These are phyloP conservation scores for Russula compacta DNA, from an alignment of 768 basidiomycete species.

Conservation along the genomic window DNA sequence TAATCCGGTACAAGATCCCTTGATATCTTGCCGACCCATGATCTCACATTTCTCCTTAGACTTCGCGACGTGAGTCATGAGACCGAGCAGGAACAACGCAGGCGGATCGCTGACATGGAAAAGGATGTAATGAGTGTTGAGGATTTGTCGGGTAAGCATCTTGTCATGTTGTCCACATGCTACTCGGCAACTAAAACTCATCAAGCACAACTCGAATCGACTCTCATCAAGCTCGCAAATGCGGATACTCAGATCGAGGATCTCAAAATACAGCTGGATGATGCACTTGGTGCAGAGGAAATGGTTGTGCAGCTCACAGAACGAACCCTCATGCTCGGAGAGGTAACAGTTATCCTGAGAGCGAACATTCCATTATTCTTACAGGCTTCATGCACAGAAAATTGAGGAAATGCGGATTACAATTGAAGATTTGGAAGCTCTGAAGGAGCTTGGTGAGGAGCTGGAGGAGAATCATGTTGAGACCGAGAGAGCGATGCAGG, in stretches of 20 bases:
- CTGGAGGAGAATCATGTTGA: slow-evolving; percentile 94
- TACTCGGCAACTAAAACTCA: not conserved
- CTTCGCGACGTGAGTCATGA: slow-evolving; percentile 85
- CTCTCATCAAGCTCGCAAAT: slow-evolving; percentile 72
- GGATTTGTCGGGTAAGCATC: slow-evolving; percentile 62
- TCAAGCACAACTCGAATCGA: slow-evolving; percentile 69
- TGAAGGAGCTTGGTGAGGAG: slow-evolving; percentile 95
- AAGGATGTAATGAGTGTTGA: slow-evolving; percentile 73
- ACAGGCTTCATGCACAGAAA: slow-evolving; percentile 45
- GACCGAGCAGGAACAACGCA: slow-evolving; percentile 75
- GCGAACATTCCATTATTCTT: not conserved
- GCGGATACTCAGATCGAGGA: slow-evolving; percentile 91
- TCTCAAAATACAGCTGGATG: slow-evolving; percentile 88
- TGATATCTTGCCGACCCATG: not conserved
- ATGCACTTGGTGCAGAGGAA: slow-evolving; percentile 91
- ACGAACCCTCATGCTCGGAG: slow-evolving; percentile 83
- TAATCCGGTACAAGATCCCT: slow-evolving; percentile 55
- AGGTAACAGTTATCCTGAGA: slow-evolving; percentile 40
- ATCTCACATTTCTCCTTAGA: slow-evolving; percentile 31
- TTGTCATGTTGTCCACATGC: slow-evolving; percentile 4
- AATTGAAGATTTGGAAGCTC: slow-evolving; percentile 91
- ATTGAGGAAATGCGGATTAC: slow-evolving; percentile 96
- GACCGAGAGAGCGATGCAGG: slow-evolving; percentile 83
- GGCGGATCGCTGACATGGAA: slow-evolving; percentile 80
- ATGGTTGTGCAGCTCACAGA: slow-evolving; percentile 94